Base-by-base conservation (phyloP, 371 early-diverging fungal genomes). In the Zopfochytrium polystomum region DNA sequence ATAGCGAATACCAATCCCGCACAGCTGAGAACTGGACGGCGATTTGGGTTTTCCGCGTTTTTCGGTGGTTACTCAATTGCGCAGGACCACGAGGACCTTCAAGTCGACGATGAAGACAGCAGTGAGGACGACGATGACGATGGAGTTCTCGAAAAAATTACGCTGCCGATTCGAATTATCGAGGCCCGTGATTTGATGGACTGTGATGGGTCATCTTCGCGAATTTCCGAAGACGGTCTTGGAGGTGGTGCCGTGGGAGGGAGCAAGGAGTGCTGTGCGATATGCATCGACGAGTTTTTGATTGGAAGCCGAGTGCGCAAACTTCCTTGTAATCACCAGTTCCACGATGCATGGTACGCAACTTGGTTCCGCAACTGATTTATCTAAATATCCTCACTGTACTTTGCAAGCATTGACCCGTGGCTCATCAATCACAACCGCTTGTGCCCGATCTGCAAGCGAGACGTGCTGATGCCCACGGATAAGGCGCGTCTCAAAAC, bases 401-500 rank as follows among this genome's bases (percentile, higher is more conserved):
- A 47, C 25, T 35, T 32, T 18, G 44, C 0, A 50, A 76, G 74
- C 63, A 63, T 78, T 43, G 78, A 78, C 53, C 75, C 78, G 1
- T 78, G 78, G 78, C 67, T 78, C 35, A 57, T 73, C 22, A 52
- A 69, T 7, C 78, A 78, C 63, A 67, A 71, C 47, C 71, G 75
- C 33, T 69, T 78, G 11, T 78, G 78, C 44, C 78, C 78, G 15
- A 66, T 75, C 57, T 78, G 77, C 68, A 77, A 77, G 47, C 70
- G 67, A 9, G 77, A 77, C 53, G 71, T 77, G 3, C 59, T 68
- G 27, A 52, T 46, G n/a, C n/a, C n/a, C n/a, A n/a, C n/a, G n/a
- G n/a, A n/a, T n/a, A n/a, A n/a, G n/a, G n/a, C n/a, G n/a, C n/a
- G n/a, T n/a, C n/a, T n/a, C n/a, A n/a, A n/a, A n/a, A n/a, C n/a